Evolutionary conservation across 331 rosid species (phyloP).

Genomic region (Ulmus americana): DNA sequence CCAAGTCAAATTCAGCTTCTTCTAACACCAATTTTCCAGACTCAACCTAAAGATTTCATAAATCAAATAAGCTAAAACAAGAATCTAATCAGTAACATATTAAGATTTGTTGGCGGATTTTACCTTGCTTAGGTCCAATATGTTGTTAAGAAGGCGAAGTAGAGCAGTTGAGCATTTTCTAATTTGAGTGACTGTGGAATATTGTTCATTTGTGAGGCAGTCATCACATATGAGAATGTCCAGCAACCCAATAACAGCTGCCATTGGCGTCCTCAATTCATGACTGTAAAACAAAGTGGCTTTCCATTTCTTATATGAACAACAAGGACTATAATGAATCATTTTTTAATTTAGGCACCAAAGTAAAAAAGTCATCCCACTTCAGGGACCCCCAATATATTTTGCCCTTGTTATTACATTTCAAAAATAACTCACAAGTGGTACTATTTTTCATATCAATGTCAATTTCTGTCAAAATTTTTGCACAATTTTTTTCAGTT

Average conservation of each 20-base stretch:
- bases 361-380: too few relatives aligned
- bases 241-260: conserved; percentile 93
- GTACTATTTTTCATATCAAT: too few relatives aligned
- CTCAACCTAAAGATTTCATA: conserved; percentile 56
- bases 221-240: conserved; percentile 96
- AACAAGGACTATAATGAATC: too few relatives aligned
- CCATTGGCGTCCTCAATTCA: conserved; percentile 98
- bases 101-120: conserved; percentile 11
- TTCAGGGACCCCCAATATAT: too few relatives aligned
- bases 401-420: too few relatives aligned
- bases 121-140: conserved; percentile 94
- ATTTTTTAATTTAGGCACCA: too few relatives aligned
- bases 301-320: too few relatives aligned
- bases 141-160: conserved; percentile 94
- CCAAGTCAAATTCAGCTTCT: conserved; percentile 91
- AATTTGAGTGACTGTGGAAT: conserved; percentile 80
- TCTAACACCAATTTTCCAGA: conserved; percentile 93
- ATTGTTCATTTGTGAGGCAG: conserved; percentile 91
- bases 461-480: too few relatives aligned
- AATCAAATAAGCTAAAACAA: background rate
- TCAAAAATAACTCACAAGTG: too few relatives aligned
- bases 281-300: conserved; percentile 44
- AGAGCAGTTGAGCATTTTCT: conserved; percentile 94
- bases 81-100: conserved; percentile 7
- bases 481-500: too few relatives aligned